Evolutionary conservation across 768 basidiomycete species (phyloP).

Genomic region (Tulasnella sp.): DNA sequence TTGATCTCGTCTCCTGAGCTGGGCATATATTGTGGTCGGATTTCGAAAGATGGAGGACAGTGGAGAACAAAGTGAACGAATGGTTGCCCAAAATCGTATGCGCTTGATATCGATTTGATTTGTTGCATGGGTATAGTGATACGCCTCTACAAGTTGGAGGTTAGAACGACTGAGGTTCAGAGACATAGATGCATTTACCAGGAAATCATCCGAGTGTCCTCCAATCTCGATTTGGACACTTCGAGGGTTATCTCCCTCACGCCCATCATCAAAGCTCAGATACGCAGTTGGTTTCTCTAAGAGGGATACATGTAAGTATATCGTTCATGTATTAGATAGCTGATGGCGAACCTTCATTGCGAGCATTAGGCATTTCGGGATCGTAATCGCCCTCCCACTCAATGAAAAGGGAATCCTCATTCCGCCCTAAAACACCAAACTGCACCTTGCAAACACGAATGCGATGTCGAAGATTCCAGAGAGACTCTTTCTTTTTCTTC

Average conservation of each 20-base stretch:
- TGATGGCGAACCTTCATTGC: conserved; percentile 50
- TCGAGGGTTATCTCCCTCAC: conserved; percentile 6
- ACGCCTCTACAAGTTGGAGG: neutral
- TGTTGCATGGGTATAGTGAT: conserved; percentile 2
- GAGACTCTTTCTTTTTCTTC: conserved; percentile 25
- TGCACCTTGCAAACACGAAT: conserved; percentile 51
- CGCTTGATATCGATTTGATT: conserved; percentile 45
- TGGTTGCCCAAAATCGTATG: conserved; percentile 46
- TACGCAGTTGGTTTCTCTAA: neutral
- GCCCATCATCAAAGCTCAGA: conserved; percentile 6
- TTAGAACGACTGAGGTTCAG: conserved; percentile 39
- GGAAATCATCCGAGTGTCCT: neutral
- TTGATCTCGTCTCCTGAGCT: conserved; percentile 30
- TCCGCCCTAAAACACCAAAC: conserved; percentile 36
- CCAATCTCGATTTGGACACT: neutral
- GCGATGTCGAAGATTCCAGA: conserved; percentile 33
- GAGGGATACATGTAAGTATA: neutral
- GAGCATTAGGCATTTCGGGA: conserved; percentile 32
- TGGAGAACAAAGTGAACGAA: conserved; percentile 33
- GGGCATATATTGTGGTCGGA: conserved; percentile 43
- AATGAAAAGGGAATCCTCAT: conserved; percentile 39
- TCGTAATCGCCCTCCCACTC: conserved; percentile 52
- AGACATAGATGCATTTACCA: conserved; percentile 31
- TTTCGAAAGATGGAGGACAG: conserved; percentile 47
- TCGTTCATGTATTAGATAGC: conserved; percentile 38